Evolutionary conservation across 2,329 filamentous ascomycete genomes (phyloP).

Genomic region (Cladophialophora yegresii): DNA sequence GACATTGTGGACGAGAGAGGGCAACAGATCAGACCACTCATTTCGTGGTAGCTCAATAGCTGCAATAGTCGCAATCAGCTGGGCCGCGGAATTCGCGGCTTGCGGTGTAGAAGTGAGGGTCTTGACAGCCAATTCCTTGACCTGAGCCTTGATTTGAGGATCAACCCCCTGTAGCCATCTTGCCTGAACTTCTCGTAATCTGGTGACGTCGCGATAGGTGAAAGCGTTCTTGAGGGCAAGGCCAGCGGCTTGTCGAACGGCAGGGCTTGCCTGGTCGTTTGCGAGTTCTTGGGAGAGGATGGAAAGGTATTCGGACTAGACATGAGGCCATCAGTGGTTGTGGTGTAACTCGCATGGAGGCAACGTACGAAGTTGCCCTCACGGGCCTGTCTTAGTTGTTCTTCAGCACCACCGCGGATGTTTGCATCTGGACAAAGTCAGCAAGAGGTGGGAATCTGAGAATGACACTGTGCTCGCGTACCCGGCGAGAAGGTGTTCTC

Average conservation of each 20-base stretch:
- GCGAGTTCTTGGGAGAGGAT: slow-evolving; percentile 92
- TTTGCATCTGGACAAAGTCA: slow-evolving; percentile 68
- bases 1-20: slow-evolving; percentile 85
- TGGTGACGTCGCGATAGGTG: slow-evolving; percentile 83
- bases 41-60: slow-evolving; percentile 89
- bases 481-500: slow-evolving; percentile 93
- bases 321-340: slow-evolving; percentile 5
- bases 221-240: slow-evolving; percentile 98
- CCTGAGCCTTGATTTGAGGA: slow-evolving; percentile 75
- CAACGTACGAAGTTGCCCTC: slow-evolving; percentile 88
- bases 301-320: slow-evolving; percentile 83
- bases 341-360: background rate
- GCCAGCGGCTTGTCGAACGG: slow-evolving; percentile 91
- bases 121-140: slow-evolving; percentile 88
- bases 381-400: slow-evolving; percentile 88
- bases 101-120: slow-evolving; percentile 81
- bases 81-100: slow-evolving; percentile 85
- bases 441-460: slow-evolving; percentile 41
- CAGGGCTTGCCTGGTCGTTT: slow-evolving; percentile 78
- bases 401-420: slow-evolving; percentile 86
- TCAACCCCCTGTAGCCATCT: slow-evolving; percentile 90
- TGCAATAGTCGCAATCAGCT: slow-evolving; percentile 93
- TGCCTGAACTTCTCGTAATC: slow-evolving; percentile 84
- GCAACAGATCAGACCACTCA: slow-evolving; percentile 93
- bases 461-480: slow-evolving; percentile 52